phyloP scores from a whole-genome alignment of 768 basidiomycete species.

The Suillus decipiens region DNA sequence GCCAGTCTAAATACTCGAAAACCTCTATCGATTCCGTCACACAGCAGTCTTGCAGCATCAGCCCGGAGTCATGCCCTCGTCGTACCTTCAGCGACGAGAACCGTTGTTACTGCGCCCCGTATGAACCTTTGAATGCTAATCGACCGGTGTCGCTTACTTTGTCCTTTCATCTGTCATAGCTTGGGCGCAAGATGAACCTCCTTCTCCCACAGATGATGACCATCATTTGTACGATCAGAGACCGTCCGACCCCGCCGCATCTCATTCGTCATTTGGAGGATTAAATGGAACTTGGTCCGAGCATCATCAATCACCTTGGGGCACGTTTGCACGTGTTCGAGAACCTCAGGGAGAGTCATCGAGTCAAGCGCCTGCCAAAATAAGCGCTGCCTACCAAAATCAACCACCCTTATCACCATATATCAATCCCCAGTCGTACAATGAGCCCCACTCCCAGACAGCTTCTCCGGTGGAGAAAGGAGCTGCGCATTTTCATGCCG shows the following conservation, averaged over 20 bases:
- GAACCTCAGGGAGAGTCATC: constrained; percentile 30
- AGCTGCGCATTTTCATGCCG: neutral
- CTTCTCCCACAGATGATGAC: constrained; percentile 58
- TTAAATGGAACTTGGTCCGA: constrained; percentile 35
- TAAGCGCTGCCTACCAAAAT: constrained; percentile 38
- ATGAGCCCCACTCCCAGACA: neutral
- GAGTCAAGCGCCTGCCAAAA: constrained; percentile 33
- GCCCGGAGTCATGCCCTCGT: constrained; percentile 26
- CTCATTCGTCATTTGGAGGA: constrained; percentile 42
- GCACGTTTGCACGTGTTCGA: constrained; percentile 69
- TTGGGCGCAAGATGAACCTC: constrained; percentile 84
- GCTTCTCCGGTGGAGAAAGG: neutral
- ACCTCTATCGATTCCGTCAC: constrained; percentile 19
- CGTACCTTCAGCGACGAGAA: constrained; percentile 45
- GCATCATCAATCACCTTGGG: constrained; percentile 61
- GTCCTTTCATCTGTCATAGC: constrained; percentile 43
- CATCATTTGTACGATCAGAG: constrained; percentile 40
- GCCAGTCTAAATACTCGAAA: constrained; percentile 11
- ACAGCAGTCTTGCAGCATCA: constrained; percentile 31
- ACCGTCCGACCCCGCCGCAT: constrained; percentile 56
- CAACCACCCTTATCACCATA: constrained; percentile 54
- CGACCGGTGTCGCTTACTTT: constrained; percentile 8
- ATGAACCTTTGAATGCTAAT: constrained; percentile 28
- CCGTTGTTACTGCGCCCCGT: constrained; percentile 74
- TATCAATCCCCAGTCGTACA: constrained; percentile 22